Evolutionary conservation across 441 rosid genomes (phyloP), one percentile per base, ranked within the genome.

Genomic region (Pelargonium myrrhifolium): DNA sequence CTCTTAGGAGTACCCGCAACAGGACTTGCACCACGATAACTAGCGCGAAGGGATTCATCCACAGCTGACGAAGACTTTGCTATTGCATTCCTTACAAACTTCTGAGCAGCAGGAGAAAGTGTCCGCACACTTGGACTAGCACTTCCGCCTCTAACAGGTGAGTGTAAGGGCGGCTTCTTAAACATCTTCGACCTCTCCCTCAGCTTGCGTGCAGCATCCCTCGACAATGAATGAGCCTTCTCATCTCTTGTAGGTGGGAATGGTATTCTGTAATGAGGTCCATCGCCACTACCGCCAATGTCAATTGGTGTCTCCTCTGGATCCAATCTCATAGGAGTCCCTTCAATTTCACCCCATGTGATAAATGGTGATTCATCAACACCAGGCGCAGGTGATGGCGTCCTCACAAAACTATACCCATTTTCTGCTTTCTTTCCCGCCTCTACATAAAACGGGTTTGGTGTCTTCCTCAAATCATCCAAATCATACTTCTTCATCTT

Each of bases 281-380:
- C 92, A 66, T 87, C 85, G 45, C 90, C 89, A 64, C 84, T 80
- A 21, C 97, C 99, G 49, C 99, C 97, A 10, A 91, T 87, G 79
- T 91, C 97, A 21, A 89, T 66, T 0, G 96, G 99, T 3, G 99
- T 87, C 64, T 94, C 99, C 78, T 94, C 99, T 0, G 74, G 66
- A 55, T 91, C 99, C 82, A 94, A 79, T 64, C 96, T 81, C 81
- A 94, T 58, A 1, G 97, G 99, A 0, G 99, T 94, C 45, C 99
- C 97, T 70, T 94, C 99, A 22, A 94, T 91, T 81, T 94, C 96
- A 83, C 97, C 99, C 99, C 99, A 94, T 0, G 99, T 94, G 49
- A 94, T 81, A 78, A 89, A 89, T 0, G 99, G 99, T 0, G 97
- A 94, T 55, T 84, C 96, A 77, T 91, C 96, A 51, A 76, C 89